Conservation (phyloP, 2,329 filamentous ascomycete species). For the Aaosphaeria pasadenensis region DNA sequence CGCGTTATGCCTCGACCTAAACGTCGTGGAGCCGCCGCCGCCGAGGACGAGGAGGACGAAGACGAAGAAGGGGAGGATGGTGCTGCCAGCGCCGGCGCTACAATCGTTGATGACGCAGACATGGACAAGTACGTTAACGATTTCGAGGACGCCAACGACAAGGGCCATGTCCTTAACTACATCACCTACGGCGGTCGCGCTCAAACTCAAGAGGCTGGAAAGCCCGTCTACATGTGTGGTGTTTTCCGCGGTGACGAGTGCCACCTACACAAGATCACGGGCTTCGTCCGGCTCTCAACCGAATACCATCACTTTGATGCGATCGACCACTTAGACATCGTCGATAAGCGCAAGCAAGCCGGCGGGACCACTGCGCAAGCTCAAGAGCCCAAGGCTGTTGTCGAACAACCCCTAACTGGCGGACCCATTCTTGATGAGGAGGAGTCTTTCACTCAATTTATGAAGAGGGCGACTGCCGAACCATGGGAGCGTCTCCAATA, state of each 20-base stretch:
- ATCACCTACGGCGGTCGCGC: constrained; percentile 87
- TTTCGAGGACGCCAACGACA: constrained; percentile 63
- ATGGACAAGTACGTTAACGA: constrained; percentile 52
- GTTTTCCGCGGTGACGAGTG: constrained; percentile 88
- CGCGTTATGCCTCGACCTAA: constrained; percentile 26
- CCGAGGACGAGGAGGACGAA: constrained; percentile 50
- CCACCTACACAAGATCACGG: constrained; percentile 79
- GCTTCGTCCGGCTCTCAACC: constrained; percentile 83
- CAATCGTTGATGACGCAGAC: constrained; percentile 62
- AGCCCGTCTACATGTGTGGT: constrained; percentile 80
- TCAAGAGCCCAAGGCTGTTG: constrained; percentile 67
- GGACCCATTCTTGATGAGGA: constrained; percentile 70
- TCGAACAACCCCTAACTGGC: constrained; percentile 60
- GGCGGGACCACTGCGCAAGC: constrained; percentile 31
- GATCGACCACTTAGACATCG: constrained; percentile 66
- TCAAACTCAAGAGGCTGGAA: constrained; percentile 64
- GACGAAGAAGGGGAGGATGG: constrained; percentile 60
- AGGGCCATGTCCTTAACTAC: constrained; percentile 69
- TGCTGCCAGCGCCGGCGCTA: constrained; percentile 9
- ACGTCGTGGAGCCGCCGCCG: constrained; percentile 17
- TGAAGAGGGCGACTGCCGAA: constrained; percentile 77
- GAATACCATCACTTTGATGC: constrained; percentile 94
- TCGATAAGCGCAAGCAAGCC: constrained; percentile 44
- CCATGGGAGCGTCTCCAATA: constrained; percentile 77
- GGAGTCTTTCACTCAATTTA: constrained; percentile 67